Conservation (phyloP, 2,329 filamentous ascomycete species). For the Claviceps citrina region DNA sequence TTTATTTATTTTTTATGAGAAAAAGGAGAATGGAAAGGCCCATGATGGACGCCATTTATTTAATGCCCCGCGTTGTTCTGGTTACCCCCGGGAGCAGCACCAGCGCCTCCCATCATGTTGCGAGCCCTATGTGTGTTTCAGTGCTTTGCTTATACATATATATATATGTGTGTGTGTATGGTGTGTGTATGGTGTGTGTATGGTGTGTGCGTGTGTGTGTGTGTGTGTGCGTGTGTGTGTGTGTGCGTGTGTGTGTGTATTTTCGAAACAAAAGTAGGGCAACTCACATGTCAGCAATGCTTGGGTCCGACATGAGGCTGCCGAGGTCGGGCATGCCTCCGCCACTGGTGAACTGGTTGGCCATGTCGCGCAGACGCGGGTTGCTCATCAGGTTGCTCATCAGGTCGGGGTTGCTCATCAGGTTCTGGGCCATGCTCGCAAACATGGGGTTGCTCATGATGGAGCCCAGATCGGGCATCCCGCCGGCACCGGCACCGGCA, state of each 20-base stretch:
- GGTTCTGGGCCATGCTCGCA: conserved; percentile 84
- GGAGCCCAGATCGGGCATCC: conserved; percentile 73
- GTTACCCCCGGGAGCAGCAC: conserved; percentile 13
- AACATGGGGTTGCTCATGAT: conserved; percentile 99
- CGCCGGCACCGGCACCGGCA: conserved; percentile 46
- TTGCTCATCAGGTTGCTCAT: conserved; percentile 91
- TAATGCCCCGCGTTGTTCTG: conserved; percentile 4
- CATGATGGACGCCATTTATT: too few relatives aligned
- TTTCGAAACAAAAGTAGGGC: neutral
- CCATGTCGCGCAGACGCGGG: conserved; percentile 76
- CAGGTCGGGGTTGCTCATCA: conserved; percentile 93
- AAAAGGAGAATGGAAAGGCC: neutral
- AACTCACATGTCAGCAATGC: conserved; percentile 81
- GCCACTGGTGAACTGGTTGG: conserved; percentile 57
- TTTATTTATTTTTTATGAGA: too few relatives aligned
- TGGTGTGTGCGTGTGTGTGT: too few relatives aligned
- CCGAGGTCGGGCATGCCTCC: conserved; percentile 82
- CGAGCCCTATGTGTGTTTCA: conserved; percentile 23
- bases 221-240: too few relatives aligned
- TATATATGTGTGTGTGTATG: too few relatives aligned
- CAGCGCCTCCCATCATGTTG: conserved; percentile 31
- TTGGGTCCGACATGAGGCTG: conserved; percentile 80
- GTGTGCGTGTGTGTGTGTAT: too few relatives aligned
- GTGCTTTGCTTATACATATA: too few relatives aligned
- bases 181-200: too few relatives aligned